Conservation (phyloP, 306 rosid species). For the Ceratonia siliqua region DNA sequence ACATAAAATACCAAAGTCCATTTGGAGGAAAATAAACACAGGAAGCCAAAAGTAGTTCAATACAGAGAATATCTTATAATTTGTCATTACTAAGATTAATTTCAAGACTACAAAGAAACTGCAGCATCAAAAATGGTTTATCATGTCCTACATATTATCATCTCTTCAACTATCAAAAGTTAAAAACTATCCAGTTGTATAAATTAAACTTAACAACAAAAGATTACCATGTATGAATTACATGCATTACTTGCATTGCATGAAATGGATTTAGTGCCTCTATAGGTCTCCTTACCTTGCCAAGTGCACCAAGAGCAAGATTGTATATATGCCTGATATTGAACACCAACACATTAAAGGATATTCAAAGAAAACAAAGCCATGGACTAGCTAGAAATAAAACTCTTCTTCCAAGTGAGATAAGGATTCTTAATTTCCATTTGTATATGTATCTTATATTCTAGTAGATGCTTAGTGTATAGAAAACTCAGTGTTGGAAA, state of each 20-base stretch:
- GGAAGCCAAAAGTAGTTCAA: neutral
- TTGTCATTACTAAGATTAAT: conserved; percentile 9
- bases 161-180: conserved; percentile 18
- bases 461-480: neutral
- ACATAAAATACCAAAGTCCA: conserved; percentile 11
- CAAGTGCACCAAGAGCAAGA: conserved; percentile 86
- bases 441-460: neutral
- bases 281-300: conserved; percentile 88
- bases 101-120: conserved; percentile 16
- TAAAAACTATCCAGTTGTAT: neutral
- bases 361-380: neutral
- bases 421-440: neutral
- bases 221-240: conserved; percentile 18
- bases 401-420: neutral
- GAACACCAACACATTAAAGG: conserved; percentile 14
- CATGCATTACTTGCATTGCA: conserved; percentile 72
- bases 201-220: conserved; percentile 25
- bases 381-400: conserved; percentile 24
- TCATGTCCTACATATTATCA: neutral
- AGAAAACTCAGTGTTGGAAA: neutral
- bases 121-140: conserved; percentile 18
- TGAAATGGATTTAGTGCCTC: conserved; percentile 83
- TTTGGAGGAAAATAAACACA: conserved; percentile 6
- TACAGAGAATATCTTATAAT: conserved; percentile 8
- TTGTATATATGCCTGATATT: conserved; percentile 70